These are phyloP conservation scores for Colletotrichum sp. DNA, from an alignment of 2,329 filamentous ascomycete species.

Conservation along the genomic window DNA sequence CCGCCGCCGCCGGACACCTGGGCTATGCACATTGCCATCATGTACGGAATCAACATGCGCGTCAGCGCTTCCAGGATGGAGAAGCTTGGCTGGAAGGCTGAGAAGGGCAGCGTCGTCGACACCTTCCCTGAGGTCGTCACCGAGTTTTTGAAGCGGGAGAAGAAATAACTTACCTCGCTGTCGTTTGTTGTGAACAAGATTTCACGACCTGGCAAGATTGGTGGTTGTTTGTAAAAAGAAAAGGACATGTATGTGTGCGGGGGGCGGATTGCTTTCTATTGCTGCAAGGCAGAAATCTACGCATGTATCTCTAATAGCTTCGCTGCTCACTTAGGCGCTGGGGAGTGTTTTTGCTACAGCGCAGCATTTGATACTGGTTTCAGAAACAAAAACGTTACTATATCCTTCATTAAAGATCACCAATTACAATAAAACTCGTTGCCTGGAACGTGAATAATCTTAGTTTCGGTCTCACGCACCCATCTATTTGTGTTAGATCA, in stretches of 20 bases:
- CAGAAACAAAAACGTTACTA: background rate
- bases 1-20: conserved; percentile 8
- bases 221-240: background rate
- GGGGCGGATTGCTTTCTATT: background rate
- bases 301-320: background rate
- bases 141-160: background rate
- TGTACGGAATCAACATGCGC: conserved; percentile 17
- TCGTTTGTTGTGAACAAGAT: background rate
- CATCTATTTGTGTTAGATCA: background rate
- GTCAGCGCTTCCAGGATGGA: background rate
- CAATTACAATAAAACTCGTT: background rate
- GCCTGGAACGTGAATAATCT: background rate
- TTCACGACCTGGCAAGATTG: background rate
- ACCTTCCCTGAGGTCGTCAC: background rate
- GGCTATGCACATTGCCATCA: conserved; percentile 14
- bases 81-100: background rate
- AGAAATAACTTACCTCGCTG: background rate
- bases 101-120: background rate
- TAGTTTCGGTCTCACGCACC: background rate
- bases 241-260: background rate
- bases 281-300: background rate
- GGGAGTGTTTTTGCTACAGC: background rate
- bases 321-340: background rate
- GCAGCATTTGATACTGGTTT: background rate
- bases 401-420: background rate